Base-by-base conservation (phyloP, 202 grass and related monocot genomes). In the Schoenoplectus triqueter region DNA sequence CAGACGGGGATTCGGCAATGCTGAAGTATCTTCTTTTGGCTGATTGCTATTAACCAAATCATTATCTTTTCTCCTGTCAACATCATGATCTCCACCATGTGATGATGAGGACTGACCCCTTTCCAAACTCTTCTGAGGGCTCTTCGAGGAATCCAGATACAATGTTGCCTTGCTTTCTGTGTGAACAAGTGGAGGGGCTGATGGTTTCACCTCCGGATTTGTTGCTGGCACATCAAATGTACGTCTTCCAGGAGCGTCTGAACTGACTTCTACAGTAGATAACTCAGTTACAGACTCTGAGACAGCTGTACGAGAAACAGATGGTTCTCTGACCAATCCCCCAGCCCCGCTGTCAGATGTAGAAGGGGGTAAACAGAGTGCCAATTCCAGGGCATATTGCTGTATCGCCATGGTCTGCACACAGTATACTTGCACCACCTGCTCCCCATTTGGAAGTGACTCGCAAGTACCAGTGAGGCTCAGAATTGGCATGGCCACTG, bases 391-490 rank as follows among this genome's bases (percentile, higher is more conserved):
- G 6, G 93, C 91, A 68, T 98, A 98, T 57, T 95, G 95, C 67
- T 98, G 95, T 69, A 98, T 95, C 62, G 95, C 95, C 93, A 95
- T 90, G 77, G 95, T 98, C 84, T 98, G 95, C 4, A 98, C 92
- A 87, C 95, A 98, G 22, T 95, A 98, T 4, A 98, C 87, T 89
- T 98, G 91, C 80, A 98, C 92, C 64, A 92, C 84, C 79, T 93
- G 90, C 86, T 94, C 93, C 41, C 87, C 90, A 88, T 89, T 89
- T 20, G 77, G 73, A 18, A 88, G 85, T 10, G 44, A 79, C 66
- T 89, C 91, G 76, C 90, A 84, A 45, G 95, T 93, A 82, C 91
- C 93, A 1, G 87, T 98, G 39, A 98, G 87, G 89, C 95, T 98
- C 86, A 98, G 89, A 78, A 98, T 95, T 42, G 95, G 95, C 90